Conservation (phyloP, 2,329 filamentous ascomycete genomes). For the Cladosporium velox region DNA sequence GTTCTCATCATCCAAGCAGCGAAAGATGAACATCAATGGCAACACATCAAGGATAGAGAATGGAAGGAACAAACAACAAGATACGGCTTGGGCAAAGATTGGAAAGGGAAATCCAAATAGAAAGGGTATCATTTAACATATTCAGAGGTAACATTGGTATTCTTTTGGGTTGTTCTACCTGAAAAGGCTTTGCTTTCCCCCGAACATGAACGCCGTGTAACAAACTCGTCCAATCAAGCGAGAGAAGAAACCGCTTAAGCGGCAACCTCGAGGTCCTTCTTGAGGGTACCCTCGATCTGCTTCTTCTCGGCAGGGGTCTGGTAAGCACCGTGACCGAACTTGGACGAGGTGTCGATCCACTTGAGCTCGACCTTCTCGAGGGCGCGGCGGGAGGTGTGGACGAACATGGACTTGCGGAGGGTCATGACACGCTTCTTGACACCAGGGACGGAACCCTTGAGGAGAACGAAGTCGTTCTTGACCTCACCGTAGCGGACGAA, state of each 20-base stretch:
- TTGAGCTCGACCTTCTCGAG: slow-evolving; percentile 99
- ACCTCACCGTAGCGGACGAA: slow-evolving; percentile 99
- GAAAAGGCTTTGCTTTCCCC: slow-evolving; percentile 21
- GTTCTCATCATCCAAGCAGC: no score
- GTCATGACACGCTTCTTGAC: slow-evolving; percentile 99
- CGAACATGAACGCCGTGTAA: slow-evolving; percentile 21
- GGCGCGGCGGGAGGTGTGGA: slow-evolving; percentile 90
- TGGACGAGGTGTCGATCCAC: slow-evolving; percentile 99
- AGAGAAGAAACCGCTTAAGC: slow-evolving; percentile 18
- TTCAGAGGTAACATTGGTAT: slow-evolving; percentile 20
- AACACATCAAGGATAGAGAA: no score
- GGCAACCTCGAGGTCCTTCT: slow-evolving; percentile 75
- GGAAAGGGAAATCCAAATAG: neutral
- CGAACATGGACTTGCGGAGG: slow-evolving; percentile 98
- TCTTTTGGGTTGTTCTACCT: slow-evolving; percentile 22
- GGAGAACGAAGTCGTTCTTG: slow-evolving; percentile 97
- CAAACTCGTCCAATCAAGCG: slow-evolving; percentile 17
- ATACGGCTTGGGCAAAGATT: no score
- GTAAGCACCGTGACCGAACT: slow-evolving; percentile 99
- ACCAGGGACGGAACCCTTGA: slow-evolving; percentile 97
- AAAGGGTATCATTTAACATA: slow-evolving; percentile 21
- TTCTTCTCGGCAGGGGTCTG: slow-evolving; percentile 98
- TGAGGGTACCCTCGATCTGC: slow-evolving; percentile 96
- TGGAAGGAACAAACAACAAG: no score
- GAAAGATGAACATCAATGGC: no score